phyloP scores from a whole-genome alignment of 2,329 filamentous ascomycete species.

The Fusarium hostae region DNA sequence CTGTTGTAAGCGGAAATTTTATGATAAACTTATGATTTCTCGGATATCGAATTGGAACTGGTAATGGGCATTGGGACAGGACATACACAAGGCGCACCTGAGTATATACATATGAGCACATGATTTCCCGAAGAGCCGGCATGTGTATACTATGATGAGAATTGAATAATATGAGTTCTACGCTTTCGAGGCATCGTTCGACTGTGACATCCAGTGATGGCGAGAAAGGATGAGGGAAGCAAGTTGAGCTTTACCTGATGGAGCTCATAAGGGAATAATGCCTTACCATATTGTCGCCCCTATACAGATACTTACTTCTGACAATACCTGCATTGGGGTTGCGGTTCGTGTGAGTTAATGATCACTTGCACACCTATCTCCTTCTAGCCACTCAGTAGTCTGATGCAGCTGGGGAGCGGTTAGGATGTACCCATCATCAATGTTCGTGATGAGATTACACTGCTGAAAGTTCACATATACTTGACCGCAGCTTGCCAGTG shows the following conservation, averaged over 20 bases:
- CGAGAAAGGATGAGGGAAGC: neutral
- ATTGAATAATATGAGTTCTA: neutral
- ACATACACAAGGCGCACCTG: neutral
- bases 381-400: too few relatives aligned
- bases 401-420: too few relatives aligned
- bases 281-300: neutral
- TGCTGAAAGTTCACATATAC: too few relatives aligned
- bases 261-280: neutral
- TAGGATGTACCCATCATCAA: too few relatives aligned
- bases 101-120: conserved; percentile 10
- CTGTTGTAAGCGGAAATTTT: conserved; percentile 41
- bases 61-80: neutral
- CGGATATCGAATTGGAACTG: conserved; percentile 5
- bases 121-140: neutral
- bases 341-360: too few relatives aligned
- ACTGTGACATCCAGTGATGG: neutral
- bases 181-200: neutral
- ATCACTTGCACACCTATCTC: too few relatives aligned
- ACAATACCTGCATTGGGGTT: too few relatives aligned
- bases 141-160: neutral
- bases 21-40: conserved; percentile 3
- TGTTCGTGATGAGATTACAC: too few relatives aligned
- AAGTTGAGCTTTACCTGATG: neutral
- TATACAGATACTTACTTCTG: too few relatives aligned
- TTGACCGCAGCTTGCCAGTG: too few relatives aligned